Evolutionary conservation across 2,329 filamentous ascomycete genomes (phyloP), one percentile per base, ranked within the genome.

Genomic region (Ophioceras dolichostomum): DNA sequence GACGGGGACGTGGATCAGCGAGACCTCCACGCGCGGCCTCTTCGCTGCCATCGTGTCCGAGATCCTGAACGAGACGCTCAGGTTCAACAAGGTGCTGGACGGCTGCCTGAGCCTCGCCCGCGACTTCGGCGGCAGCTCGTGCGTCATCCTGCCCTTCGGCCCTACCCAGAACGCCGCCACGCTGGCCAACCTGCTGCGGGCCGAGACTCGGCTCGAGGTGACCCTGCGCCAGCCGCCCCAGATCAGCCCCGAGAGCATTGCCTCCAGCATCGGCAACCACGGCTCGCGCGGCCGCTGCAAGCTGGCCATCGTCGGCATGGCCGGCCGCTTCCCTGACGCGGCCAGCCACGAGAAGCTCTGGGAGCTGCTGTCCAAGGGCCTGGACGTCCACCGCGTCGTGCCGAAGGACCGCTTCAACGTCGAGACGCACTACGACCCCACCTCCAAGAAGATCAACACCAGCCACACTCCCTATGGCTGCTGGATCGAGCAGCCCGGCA

Each of bases 291-390:
- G 61, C 12, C 59, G 73, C 49, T 73, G 75, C 53, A 88, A 87
- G 57, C 73, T 94, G 43, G 86, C 86, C 40, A 87, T 94, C 43
- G 81, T 94, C 24, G 86, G 86, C 37, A 83, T 86, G 73, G 73
- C 83, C 32, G 82, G 83, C 36, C 72, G 83, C 36, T 87, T 85
- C 55, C 83, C 83, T 2, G 77, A 81, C 47, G 79, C 82, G 35
- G 78, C 75, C 13, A 80, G 69, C 49, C 70, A 76, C 42, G 79
- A 86, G 41, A 73, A 73, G 39, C 72, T 88, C 21, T 88, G 83
- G 83, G 76, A 84, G 41, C 64, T 87, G 4, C 66, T 88, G 16
- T 73, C 78, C 53, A 77, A 81, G 55, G 83, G 83, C 10, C 68
- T 85, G 7, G 82, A 86, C 54, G 81, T 85, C 22, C 79, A 85